These are phyloP conservation scores for Ziziphus jujuba DNA, from an alignment of 306 rosid species.

Conservation along the genomic window DNA sequence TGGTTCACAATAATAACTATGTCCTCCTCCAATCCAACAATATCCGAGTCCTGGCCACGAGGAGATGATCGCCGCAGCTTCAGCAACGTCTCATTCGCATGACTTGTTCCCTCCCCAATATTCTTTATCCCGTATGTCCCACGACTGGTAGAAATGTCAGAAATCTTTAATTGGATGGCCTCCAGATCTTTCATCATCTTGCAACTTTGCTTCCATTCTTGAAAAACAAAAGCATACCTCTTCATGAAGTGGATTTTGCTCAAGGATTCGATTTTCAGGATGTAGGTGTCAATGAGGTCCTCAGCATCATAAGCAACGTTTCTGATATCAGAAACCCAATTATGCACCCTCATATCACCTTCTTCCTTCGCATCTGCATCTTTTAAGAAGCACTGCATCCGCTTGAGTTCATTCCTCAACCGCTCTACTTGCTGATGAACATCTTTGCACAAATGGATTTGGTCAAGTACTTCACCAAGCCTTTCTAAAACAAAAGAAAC, in stretches of 20 bases:
- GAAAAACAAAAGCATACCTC: constrained; percentile 4
- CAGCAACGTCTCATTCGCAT: neutral
- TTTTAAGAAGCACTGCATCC: constrained; percentile 46
- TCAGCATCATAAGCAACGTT: constrained; percentile 45
- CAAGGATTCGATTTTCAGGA: constrained; percentile 29
- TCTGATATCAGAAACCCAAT: constrained; percentile 44
- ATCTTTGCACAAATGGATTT: constrained; percentile 37
- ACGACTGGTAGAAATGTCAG: constrained; percentile 5
- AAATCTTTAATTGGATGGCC: neutral
- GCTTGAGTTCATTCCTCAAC: constrained; percentile 35
- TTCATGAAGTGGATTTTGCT: neutral
- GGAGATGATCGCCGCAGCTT: constrained; percentile 13
- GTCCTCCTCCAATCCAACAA: too few relatives aligned
- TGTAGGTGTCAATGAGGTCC: constrained; percentile 47
- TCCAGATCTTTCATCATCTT: neutral
- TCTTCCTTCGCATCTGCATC: constrained; percentile 44
- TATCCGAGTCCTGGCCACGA: constrained; percentile 7
- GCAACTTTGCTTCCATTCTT: neutral
- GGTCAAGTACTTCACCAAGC: constrained; percentile 3
- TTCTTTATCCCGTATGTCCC: neutral
- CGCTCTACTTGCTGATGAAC: constrained; percentile 23
- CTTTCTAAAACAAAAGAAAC: neutral
- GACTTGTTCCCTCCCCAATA: neutral
- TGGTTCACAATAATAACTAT: too few relatives aligned
- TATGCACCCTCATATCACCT: constrained; percentile 30